Evolutionary conservation across 2,329 filamentous ascomycete species (phyloP), one percentile per base, ranked within the genome.

Genomic region (Sporothrix pseudoabietina): DNA sequence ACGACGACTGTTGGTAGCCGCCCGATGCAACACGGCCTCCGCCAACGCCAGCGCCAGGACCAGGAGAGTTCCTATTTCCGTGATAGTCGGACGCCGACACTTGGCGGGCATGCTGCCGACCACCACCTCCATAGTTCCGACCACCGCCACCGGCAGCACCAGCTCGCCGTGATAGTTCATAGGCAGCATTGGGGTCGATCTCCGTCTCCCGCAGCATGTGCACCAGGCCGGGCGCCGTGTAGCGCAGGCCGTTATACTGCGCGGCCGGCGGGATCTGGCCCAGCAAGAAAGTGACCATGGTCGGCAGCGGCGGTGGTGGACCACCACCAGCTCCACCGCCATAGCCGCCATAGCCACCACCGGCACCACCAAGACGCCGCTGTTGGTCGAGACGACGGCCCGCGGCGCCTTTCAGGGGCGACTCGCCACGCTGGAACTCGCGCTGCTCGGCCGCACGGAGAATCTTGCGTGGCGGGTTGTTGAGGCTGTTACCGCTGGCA

Each of bases 331-430:
- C 7, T 79, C 79, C n/a, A 6, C 66, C 78, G 61, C 68, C 14
- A 88, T 86, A 19, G 80, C 79, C 35, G 75, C 79, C 41, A 73
- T 30, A 71, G 9, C 78, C 49, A n/a, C 14, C 59, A n/a, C 70
- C 63, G 1, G 78, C 69, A 30, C 30, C 63, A 12, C 88, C 88
- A 77, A 87, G 89, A 5, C 90, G 86, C 70, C 89, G 87, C 79
- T 93, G 90, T 79, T 96, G 92, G 78, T 96, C 93, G 30, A 97
- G 86, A 49, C 94, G 91, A 72, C 94, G 91, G 35, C 94, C 93
- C 52, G 95, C 94, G 0, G 93, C 93, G 16, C 94, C 94, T 80
- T 98, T 99, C 52, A 98, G 86, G 0, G 97, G 96, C 5, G 95
- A 98, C 73, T 93, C 94, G n/a, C 92, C 94, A 69, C 96, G 90